Conservation (phyloP, 176 grass and related monocot genomes). For the Olyra latifolia region DNA sequence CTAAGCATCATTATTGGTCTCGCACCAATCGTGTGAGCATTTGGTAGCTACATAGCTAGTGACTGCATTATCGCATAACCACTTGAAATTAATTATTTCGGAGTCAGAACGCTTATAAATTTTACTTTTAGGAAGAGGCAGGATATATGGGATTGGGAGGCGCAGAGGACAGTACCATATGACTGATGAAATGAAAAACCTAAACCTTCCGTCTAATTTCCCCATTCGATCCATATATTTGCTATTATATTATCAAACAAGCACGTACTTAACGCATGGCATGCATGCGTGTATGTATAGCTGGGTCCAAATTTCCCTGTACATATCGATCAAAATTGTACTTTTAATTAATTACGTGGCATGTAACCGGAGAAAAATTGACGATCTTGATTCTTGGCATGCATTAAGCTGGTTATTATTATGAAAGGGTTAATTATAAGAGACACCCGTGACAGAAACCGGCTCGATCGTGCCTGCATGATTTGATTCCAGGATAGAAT, state of each 20-base stretch:
- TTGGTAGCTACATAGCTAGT: constrained; percentile 16
- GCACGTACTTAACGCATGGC: too few relatives aligned
- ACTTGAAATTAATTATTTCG: constrained; percentile 39
- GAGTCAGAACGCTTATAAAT: background rate
- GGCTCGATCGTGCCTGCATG: background rate
- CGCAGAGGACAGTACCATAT: background rate
- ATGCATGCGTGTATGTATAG: background rate
- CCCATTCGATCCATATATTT: too few relatives aligned
- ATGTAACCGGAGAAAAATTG: too few relatives aligned
- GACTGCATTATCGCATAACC: constrained; percentile 36
- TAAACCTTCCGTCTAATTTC: background rate
- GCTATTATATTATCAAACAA: too few relatives aligned
- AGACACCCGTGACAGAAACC: background rate
- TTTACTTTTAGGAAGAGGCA: constrained; percentile 11
- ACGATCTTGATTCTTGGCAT: too few relatives aligned
- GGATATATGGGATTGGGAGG: background rate
- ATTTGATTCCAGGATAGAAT: background rate
- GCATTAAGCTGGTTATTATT: too few relatives aligned
- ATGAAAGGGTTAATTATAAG: background rate
- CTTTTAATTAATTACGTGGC: too few relatives aligned
- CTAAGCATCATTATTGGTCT: constrained; percentile 41
- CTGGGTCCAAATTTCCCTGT: too few relatives aligned
- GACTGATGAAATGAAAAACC: background rate
- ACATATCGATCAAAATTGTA: too few relatives aligned
- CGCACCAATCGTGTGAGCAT: constrained; percentile 33